Base-by-base conservation (phyloP, 2,329 filamentous ascomycete genomes). In the Penicillium polonicum region DNA sequence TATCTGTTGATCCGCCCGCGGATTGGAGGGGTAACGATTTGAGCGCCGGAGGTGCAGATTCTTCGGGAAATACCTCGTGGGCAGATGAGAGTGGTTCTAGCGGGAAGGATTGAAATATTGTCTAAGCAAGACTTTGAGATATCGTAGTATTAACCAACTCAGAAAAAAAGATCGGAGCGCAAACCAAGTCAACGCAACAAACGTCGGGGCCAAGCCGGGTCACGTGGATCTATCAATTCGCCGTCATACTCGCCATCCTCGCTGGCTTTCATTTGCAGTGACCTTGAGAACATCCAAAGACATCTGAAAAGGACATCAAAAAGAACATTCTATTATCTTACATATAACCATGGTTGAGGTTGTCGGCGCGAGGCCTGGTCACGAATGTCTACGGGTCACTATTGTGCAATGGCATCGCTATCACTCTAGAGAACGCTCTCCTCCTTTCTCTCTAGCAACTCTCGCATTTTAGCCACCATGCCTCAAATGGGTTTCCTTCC, bases 1-100 rank as follows among this genome's bases (percentile, higher is more conserved):
- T 81, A 27, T 48, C 72, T 68, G 63, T 57, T 67, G 67, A 64
- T 70, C 65, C 62, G 64, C 65, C 61, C 52, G 67, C 60, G 59
- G 66, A 63, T 63, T 65, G 67, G 70, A 71, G 70, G 68, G 68
- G 68, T 72, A 68, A 38, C 52, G 48, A 31, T 21, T 52, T 33
- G 48, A 50, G 35, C 54, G 43, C 48, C 17, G 39, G 42, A 52
- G 46, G 48, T 45, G 56, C 52, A 31, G 38, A 45, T 52, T 17
- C 29, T 48, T 51, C 23, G 13, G 31, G 15, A 23, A 45, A 55
- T 19, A 39, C 31, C 31, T 31, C 29, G 31, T 46, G 36, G 25
- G 25, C 12, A 13, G 25, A 9, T 25, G 9, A 10, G 9, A 5
- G 8, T 13, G 1, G 4, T 39, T 25, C 29, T 31, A 25, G 25